phyloP scores from a whole-genome alignment of 2,329 filamentous ascomycete genomes.

The Clathrospora elynae region DNA sequence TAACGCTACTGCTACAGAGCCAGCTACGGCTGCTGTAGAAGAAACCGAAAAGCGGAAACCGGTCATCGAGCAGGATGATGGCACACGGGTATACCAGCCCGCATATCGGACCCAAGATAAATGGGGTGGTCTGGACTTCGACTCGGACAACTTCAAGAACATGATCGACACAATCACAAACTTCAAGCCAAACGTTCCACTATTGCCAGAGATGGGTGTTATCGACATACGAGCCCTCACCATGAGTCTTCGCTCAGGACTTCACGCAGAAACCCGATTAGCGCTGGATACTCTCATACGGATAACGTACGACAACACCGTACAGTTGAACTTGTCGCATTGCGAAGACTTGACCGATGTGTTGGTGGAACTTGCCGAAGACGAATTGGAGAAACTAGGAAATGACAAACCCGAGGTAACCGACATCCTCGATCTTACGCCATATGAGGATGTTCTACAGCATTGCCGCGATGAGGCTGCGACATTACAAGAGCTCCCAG shows the following conservation, averaged over 20 bases:
- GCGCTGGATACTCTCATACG: constrained; percentile 82
- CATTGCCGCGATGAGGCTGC: constrained; percentile 76
- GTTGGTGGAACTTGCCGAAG: constrained; percentile 86
- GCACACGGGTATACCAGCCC: constrained; percentile 38
- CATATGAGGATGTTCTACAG: constrained; percentile 87
- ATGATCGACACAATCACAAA: constrained; percentile 70
- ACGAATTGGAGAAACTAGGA: constrained; percentile 81
- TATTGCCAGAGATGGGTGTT: constrained; percentile 76
- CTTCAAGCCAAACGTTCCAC: constrained; percentile 75
- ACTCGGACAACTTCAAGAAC: constrained; percentile 67
- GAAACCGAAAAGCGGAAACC: constrained; percentile 31
- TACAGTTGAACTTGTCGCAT: constrained; percentile 43
- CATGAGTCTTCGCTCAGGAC: constrained; percentile 85
- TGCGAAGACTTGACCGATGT: constrained; percentile 84
- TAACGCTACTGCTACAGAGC: constrained; percentile 22
- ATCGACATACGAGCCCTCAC: constrained; percentile 91
- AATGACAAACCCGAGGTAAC: constrained; percentile 85
- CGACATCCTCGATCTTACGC: constrained; percentile 78
- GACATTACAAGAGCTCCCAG: constrained; percentile 71
- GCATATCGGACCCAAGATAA: constrained; percentile 33
- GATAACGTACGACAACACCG: constrained; percentile 60
- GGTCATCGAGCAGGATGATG: constrained; percentile 37
- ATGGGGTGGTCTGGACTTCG: constrained; percentile 50
- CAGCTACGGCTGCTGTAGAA: constrained; percentile 19
- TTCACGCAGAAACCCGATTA: constrained; percentile 85